Base-by-base conservation (phyloP, 345 rosid genomes). In the Cochlearia excelsa region DNA sequence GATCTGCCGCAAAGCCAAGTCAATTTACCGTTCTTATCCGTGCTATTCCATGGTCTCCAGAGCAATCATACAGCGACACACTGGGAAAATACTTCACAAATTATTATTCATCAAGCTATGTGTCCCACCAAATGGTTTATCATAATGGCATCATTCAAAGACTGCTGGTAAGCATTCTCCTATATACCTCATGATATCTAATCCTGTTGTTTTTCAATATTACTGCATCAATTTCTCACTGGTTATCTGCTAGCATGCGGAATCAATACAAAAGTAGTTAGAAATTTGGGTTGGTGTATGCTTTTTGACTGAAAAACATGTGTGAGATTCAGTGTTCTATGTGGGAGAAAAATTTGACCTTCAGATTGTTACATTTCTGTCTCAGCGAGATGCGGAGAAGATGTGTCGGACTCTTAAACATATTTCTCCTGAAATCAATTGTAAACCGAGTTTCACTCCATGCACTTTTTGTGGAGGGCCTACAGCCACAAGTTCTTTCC, bases 1-100 rank as follows among this genome's bases (percentile, higher is more conserved):
- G 52, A 57, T 81, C 94, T 53, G 60, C 81, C 65, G 72, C 69
- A 40, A 82, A 75, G 68, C 85, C 88, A 54, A 83, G 97, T 75
- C 86, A 86, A 65, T 93, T 93, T 73, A 76, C 97, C 11, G 70
- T 89, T 65, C 84, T 93, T 47, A 91, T 93, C 44, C 95, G 99
- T 55, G 70, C 89, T 63, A 77, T 93, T 77, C 99, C 99, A 23
- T 68, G 77, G 77, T 80, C 82, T 38, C 75, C 72, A 11, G 82
- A 73, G 16, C 70, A 78, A 69, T 82, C 95, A 35, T 93, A 84
- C 72, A 87, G 81, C 66, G 80, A 82, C 30, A 38, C 91, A 52
- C 94, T 93, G 54, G 59, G 59, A 52, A 75, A 76, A 26, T 93
- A 75, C 74, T 93, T 87, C 69, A 50, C 78, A 33, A 77, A 72